Conservation (phyloP, 352 stramenopile genomes). For the Phytophthora citrophthora region DNA sequence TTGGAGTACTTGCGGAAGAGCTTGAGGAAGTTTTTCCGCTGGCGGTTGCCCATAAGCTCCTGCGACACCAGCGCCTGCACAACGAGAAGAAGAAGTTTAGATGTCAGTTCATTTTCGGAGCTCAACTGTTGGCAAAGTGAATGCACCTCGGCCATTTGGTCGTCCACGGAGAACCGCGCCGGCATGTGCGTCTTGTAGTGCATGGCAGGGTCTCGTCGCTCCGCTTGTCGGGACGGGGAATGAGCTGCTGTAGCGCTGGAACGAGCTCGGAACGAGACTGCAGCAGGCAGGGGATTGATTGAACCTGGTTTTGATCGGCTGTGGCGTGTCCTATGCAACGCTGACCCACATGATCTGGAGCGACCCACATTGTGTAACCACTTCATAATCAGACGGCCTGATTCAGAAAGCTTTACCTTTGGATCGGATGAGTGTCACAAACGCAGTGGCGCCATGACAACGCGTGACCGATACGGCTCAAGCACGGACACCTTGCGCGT, state of each 20-base stretch:
- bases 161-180: constrained; percentile 83
- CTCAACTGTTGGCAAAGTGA: not conserved
- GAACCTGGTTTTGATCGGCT: constrained; percentile 30
- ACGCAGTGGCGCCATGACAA: not conserved
- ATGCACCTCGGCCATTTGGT: constrained; percentile 87
- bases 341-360: constrained; percentile 2
- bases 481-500: constrained; percentile 2
- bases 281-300: constrained; percentile 1
- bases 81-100: not conserved
- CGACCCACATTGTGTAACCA: not conserved
- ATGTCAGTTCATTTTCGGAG: constrained; percentile 2
- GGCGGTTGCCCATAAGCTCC: constrained; percentile 80
- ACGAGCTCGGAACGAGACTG: constrained; percentile 4
- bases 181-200: constrained; percentile 91
- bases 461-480: constrained; percentile 1
- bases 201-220: constrained; percentile 42
- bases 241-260: constrained; percentile 13
- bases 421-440: constrained; percentile 31
- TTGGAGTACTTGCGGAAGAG: constrained; percentile 91
- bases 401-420: constrained; percentile 4
- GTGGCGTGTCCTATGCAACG: constrained; percentile 26
- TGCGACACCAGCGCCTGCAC: constrained; percentile 71
- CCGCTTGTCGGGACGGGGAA: constrained; percentile 1
- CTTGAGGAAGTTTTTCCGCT: constrained; percentile 90
- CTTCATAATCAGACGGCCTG: constrained; percentile 3